Evolutionary conservation across 1,139 yeast species (phyloP).

Genomic region (Scheffersomyces illinoinensis): DNA sequence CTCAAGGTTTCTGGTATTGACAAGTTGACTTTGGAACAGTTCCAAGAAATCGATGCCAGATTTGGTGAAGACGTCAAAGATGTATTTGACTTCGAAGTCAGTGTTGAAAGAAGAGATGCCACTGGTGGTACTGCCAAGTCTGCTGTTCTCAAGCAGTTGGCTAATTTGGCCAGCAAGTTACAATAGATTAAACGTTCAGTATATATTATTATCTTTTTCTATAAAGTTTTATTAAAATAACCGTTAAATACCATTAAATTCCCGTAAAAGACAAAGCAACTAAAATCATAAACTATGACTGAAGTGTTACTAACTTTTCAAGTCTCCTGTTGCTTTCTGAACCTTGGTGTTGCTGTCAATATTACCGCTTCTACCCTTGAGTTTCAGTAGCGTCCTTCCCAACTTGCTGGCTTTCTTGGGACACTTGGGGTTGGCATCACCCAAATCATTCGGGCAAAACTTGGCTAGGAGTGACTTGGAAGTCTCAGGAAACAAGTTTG

Average conservation of each 20-base stretch:
- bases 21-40: conserved; percentile 73
- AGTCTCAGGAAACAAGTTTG: neutral
- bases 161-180: conserved; percentile 25
- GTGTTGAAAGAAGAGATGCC: conserved; percentile 95
- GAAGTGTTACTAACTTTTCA: neutral
- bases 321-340: neutral
- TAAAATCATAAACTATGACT: neutral
- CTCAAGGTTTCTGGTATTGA: conserved; percentile 76
- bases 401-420: neutral
- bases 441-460: neutral
- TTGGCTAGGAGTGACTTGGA: neutral
- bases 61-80: conserved; percentile 79
- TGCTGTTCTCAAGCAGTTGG: conserved; percentile 80
- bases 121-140: conserved; percentile 95
- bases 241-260: neutral
- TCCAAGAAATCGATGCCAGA: conserved; percentile 73
- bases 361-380: neutral
- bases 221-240: no score
- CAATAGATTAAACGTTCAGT: neutral
- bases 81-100: conserved; percentile 85
- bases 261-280: neutral
- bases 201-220: neutral
- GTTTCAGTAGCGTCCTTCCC: neutral
- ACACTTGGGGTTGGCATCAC: neutral
- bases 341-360: neutral